These are phyloP conservation scores for Tylopilus balloui DNA, from an alignment of 768 basidiomycete species.

Conservation along the genomic window DNA sequence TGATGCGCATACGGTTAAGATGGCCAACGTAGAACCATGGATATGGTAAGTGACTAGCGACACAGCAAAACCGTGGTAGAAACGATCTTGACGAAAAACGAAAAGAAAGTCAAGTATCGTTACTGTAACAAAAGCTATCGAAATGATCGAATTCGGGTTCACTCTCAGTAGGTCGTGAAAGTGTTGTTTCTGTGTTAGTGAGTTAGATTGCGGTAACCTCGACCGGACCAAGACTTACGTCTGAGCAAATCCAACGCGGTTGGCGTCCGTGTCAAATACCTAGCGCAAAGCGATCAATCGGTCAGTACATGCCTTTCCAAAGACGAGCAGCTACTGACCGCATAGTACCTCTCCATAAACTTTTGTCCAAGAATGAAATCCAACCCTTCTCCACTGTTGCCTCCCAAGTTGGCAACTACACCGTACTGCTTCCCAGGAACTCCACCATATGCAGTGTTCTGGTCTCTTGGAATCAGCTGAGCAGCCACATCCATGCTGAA, in stretches of 20 bases:
- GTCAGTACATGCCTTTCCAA: neutral
- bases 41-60: too few species aligned
- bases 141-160: too few species aligned
- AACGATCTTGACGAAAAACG: too few species aligned
- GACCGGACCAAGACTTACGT: neutral
- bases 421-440: slow-evolving; percentile 8
- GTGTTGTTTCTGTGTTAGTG: neutral
- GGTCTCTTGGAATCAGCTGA: slow-evolving; percentile 13
- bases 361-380: neutral
- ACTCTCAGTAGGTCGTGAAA: neutral
- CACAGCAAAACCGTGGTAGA: too few species aligned
- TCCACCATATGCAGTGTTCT: slow-evolving; percentile 17
- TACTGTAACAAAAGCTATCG: too few species aligned
- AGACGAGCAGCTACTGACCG: neutral
- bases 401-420: neutral
- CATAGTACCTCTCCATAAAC: neutral
- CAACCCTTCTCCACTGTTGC: neutral
- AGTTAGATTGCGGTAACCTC: neutral
- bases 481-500: slow-evolving; percentile 18
- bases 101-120: too few species aligned
- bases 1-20: too few species aligned
- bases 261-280: neutral
- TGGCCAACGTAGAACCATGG: too few species aligned
- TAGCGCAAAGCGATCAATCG: neutral
- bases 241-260: neutral